A percentile compares a stretch with the other conserved stretches of the same genome.
Conservation (phyloP, 805 yeast species). For the Metschnikowia drakensbergensis region DNA sequence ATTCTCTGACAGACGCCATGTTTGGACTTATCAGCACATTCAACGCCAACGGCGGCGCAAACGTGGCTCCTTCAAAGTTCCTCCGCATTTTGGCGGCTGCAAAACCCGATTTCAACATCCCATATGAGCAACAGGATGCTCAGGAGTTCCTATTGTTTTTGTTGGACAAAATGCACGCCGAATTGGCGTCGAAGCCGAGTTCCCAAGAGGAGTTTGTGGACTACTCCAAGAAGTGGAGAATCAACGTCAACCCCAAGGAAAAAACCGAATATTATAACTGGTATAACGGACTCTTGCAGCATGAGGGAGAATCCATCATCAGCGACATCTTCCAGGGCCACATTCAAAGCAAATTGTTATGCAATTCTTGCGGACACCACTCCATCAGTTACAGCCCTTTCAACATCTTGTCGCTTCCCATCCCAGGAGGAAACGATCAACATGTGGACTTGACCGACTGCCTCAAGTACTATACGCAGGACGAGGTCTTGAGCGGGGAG, state of each 20-base stretch:
- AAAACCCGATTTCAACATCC: conserved; percentile 66
- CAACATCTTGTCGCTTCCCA: conserved; percentile 59
- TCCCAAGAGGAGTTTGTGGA: conserved; percentile 13
- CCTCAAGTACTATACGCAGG: conserved; percentile 55
- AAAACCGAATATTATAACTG: conserved; percentile 56
- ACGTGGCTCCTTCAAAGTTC: conserved; percentile 64
- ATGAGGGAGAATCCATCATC: conserved; percentile 65
- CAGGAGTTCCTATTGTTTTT: conserved; percentile 69
- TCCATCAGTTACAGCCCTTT: conserved; percentile 60
- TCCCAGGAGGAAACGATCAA: conserved; percentile 33
- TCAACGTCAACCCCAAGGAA: conserved; percentile 29
- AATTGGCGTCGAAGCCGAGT: conserved; percentile 37
- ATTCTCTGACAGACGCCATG: conserved; percentile 45
- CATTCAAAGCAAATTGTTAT: conserved; percentile 57
- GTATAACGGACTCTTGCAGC: conserved; percentile 48
- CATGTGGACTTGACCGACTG: conserved; percentile 56
- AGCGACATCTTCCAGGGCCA: conserved; percentile 71
- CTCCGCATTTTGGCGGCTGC: conserved; percentile 47
- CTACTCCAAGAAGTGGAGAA: conserved; percentile 31
- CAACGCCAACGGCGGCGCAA: conserved; percentile 53
- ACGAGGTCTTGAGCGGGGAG: conserved; percentile 65
- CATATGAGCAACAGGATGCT: conserved; percentile 77
- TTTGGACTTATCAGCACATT: conserved; percentile 55
- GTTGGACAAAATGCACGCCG: conserved; percentile 67
- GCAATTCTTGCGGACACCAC: conserved; percentile 61